Base-by-base conservation (phyloP, 2,329 filamentous ascomycete species). In the Ophiobolus disseminans region DNA sequence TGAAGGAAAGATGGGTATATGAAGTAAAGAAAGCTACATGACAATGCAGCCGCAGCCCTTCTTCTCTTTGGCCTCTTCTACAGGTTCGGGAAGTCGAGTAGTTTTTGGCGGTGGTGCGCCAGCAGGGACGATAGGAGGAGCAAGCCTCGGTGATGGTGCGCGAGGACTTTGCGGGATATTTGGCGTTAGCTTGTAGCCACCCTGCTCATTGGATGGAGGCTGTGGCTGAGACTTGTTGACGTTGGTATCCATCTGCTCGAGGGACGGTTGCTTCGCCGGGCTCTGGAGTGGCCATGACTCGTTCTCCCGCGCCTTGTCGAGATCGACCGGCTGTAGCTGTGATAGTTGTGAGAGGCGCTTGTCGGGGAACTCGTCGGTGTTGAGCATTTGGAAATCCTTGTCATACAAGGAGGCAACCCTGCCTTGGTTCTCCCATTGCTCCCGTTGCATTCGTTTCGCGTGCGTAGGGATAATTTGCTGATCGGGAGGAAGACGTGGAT, bases 401-500 rank as follows among this genome's bases (percentile, higher is more conserved):
- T 96, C 92, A 69, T 96, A 97, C 20, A 88, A 81, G 50, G 85
- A 90, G 3, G 91, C 91, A 55, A 90, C 89, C 57, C 90, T 91
- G 55, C 92, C 92, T 72, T 97, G 90, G 62, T 86, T 89, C 74
- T 95, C 91, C 92, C 91, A 97, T 72, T 93, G 90, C 73, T 97
- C 91, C 76, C 97, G 93, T 72, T 94, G 90, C 73, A 97, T 82
- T 46, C 90, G 84, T 65, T 88, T 91, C 10, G 94, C 94, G 55
- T 97, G 91, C 0, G 94, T 97, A 1, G 94, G 94, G 9, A 99
- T 84, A 43, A 99, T 86, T 69, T 99, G 94, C 73, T 99, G 90
- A 54, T 99, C 94, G 0, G 91, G 94, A 5, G 94, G 94, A 25
- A 99, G 79, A 52, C 91, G 87, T 22, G 94, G 94, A 69, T 99